phyloP scores from a whole-genome alignment of 1,139 yeast species.

The Protomyces gravidus region DNA sequence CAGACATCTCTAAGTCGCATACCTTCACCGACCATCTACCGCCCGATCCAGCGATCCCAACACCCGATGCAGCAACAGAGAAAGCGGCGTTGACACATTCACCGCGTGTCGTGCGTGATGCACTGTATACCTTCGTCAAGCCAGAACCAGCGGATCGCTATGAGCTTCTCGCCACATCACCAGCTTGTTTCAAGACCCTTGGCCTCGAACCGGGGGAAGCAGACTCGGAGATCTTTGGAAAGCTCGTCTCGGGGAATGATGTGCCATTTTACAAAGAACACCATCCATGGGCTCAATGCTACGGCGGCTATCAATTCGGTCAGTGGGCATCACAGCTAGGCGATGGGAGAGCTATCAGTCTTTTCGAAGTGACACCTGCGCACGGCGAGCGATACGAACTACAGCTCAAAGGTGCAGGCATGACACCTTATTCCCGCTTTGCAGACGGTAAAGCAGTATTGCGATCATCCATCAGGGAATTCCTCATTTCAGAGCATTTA shows the following conservation, averaged over 20 bases:
- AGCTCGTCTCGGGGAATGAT: constrained; percentile 61
- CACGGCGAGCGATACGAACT: constrained; percentile 51
- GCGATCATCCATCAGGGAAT: constrained; percentile 82
- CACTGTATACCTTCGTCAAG: constrained; percentile 64
- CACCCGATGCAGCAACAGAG: constrained; percentile 49
- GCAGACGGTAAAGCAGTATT: constrained; percentile 96
- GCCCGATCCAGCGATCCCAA: constrained; percentile 60
- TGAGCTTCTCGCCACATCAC: constrained; percentile 56
- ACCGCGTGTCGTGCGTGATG: constrained; percentile 60
- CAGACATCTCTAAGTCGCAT: constrained; percentile 31
- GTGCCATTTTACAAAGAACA: constrained; percentile 43
- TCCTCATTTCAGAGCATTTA: constrained; percentile 75
- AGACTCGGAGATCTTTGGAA: constrained; percentile 48
- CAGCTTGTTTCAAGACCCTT: constrained; percentile 57
- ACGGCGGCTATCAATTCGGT: constrained; percentile 97
- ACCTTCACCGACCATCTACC: constrained; percentile 49
- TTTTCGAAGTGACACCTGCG: constrained; percentile 60
- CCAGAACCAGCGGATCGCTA: constrained; percentile 60
- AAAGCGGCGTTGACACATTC: constrained; percentile 46
- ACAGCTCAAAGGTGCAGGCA: constrained; percentile 82
- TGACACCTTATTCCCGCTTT: constrained; percentile 86
- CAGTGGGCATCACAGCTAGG: constrained; percentile 96
- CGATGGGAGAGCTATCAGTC: constrained; percentile 82
- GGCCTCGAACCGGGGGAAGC: constrained; percentile 48
- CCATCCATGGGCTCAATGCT: constrained; percentile 82